Evolutionary conservation across 805 yeast species (phyloP), one percentile per base, ranked within the genome.

Genomic region (Kodamaea laetipori): DNA sequence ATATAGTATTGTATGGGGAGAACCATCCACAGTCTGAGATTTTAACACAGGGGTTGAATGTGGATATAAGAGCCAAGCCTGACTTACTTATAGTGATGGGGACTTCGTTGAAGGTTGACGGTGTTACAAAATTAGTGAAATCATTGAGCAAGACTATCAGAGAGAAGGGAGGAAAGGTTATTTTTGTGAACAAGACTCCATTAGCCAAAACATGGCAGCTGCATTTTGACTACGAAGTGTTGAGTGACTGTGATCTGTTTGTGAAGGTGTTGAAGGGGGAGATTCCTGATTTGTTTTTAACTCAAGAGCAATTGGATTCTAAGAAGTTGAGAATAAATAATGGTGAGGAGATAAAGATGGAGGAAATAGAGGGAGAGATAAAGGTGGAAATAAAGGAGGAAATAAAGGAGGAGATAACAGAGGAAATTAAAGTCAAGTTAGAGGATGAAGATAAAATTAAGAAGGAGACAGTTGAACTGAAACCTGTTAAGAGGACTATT

Each of bases 1-100:
- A 85, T 55, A 90, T 92, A 45, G 96, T 92, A 1, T 71, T 92
- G 16, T 92, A 92, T 61, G 97, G 97, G 1, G 98, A 92, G 58
- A 83, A 90, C 55, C 98, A 92, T 63, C 97, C 97, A 1, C 80
- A 81, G 49, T 81, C 90, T 4, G 96, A 88, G 48, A 66, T 73
- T n/a, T 80, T 92, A 32, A 85, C 95, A 2, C 74, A 73, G 37
- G 89, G 90, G 6, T 64, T 87, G 30, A 74, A 70, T 39, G 70
- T 76, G 15, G 98, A 92, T 64, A 57, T 88, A 45, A 73, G 69
- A 47, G 68, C 77, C 33, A 74, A 69, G 46, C 96, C 97, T 0
- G 96, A 90, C 57, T 60, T 87, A 47, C 72, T 94, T 37, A 65
- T 92, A n/a, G 85, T 92, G 8, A 82, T 88, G 77, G 99, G 99